Percentiles rank a stretch among this genome's conserved stretches.
phyloP scores from a whole-genome alignment of 441 rosid genomes.

The Erodium moschatum region DNA sequence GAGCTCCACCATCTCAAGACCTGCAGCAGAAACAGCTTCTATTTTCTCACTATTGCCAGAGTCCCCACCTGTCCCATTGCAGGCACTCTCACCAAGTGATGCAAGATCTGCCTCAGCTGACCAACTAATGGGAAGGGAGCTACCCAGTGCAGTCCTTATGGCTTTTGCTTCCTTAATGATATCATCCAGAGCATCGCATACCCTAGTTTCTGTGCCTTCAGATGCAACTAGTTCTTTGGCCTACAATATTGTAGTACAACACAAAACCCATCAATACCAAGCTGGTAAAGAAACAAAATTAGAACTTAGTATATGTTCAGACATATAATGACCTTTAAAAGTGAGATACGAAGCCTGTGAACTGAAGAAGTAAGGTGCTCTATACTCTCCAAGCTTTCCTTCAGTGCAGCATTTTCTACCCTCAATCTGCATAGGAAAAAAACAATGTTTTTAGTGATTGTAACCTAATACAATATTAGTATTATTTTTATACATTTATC shows the following conservation, averaged over 20 bases:
- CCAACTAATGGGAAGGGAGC: slow-evolving; percentile 88
- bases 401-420: slow-evolving; percentile 80
- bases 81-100: slow-evolving; percentile 27
- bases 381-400: slow-evolving; percentile 76
- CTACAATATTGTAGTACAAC: slow-evolving; percentile 30
- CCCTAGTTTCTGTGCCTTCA: slow-evolving; percentile 27
- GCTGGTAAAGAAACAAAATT: not conserved
- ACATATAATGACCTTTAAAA: slow-evolving; percentile 48
- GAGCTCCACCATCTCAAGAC: slow-evolving; percentile 96
- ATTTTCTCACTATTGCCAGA: slow-evolving; percentile 37
- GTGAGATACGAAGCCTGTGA: slow-evolving; percentile 71
- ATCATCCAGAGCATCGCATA: slow-evolving; percentile 39
- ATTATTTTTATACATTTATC: not conserved
- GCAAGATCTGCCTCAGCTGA: slow-evolving; percentile 55
- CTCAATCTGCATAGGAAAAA: slow-evolving; percentile 48
- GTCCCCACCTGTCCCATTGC: slow-evolving; percentile 16
- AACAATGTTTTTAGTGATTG: not conserved
- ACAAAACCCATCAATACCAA: not conserved
- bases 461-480: too few species aligned
- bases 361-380: slow-evolving; percentile 70
- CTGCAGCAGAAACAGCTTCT: slow-evolving; percentile 77
- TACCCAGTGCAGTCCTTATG: slow-evolving; percentile 81
- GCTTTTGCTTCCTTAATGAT: slow-evolving; percentile 66
- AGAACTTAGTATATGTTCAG: not conserved
- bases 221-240: slow-evolving; percentile 39